A percentile compares a stretch with the other conserved stretches of the same genome.
These are phyloP conservation scores for Cutaneotrichosporon sp. DNA, from an alignment of 1,284 basidiomycete genomes.

Conservation along the genomic window DNA sequence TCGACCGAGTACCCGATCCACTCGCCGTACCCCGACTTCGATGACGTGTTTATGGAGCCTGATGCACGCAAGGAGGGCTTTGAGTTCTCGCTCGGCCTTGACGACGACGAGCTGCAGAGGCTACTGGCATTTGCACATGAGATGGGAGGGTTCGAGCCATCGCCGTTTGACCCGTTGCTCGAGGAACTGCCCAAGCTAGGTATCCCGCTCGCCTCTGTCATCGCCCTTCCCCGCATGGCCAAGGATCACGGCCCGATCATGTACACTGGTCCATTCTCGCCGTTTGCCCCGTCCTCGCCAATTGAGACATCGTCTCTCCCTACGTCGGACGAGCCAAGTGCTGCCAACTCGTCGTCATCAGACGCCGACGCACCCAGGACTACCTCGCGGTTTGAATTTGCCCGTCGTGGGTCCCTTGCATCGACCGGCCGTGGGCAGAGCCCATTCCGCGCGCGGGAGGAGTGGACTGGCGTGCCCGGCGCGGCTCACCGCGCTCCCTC, in stretches of 20 bases:
- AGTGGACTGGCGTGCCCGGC: conserved; percentile 8
- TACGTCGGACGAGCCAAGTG: conserved; percentile 7
- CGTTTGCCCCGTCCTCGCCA: conserved; percentile 19
- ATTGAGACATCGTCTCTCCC: conserved; percentile 11
- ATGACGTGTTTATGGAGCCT: conserved; percentile 51
- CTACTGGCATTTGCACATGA: conserved; percentile 19
- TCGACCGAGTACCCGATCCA: conserved; percentile 48
- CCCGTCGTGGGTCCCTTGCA: conserved; percentile 11
- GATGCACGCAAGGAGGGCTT: conserved; percentile 35
- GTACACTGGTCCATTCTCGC: conserved; percentile 21
- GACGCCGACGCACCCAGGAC: conserved; percentile 15
- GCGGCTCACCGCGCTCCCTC: conserved; percentile 7
- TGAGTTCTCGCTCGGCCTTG: conserved; percentile 31
- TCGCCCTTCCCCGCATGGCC: conserved; percentile 10
- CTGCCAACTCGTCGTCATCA: not conserved
- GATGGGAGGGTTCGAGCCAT: conserved; percentile 31
- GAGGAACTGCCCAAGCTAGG: conserved; percentile 25
- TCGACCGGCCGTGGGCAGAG: conserved; percentile 11
- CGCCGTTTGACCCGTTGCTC: conserved; percentile 32
- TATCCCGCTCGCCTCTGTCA: conserved; percentile 19
- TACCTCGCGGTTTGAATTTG: conserved; percentile 21
- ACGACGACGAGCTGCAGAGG: conserved; percentile 26
- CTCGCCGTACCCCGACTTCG: conserved; percentile 85
- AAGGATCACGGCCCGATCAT: not conserved
- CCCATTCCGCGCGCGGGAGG: conserved; percentile 18